A percentile compares a stretch with the other conserved stretches of the same genome.
Evolutionary conservation across 495 filamentous ascomycete species (phyloP).

Genomic region (Lasiosphaeria miniovina): DNA sequence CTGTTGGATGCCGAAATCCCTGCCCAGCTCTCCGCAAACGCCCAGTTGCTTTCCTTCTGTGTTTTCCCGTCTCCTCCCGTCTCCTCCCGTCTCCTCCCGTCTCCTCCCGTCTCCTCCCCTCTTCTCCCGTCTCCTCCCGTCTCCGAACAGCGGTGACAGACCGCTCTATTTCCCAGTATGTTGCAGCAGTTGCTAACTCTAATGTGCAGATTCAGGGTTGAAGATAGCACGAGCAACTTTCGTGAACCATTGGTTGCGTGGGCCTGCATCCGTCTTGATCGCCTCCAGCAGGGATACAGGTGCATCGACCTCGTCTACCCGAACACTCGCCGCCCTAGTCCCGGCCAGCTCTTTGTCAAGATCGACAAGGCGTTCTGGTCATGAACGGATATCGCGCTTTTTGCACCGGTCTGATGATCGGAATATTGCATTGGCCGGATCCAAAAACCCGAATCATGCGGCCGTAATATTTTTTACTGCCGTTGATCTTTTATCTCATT

Average conservation of each 20-base stretch:
- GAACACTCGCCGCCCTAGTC: constrained; percentile 33
- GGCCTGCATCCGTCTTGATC: constrained; percentile 86
- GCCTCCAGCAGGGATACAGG: constrained; percentile 71
- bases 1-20: neutral
- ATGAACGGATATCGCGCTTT: constrained; percentile 2
- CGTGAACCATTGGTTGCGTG: constrained; percentile 70
- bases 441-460: neutral
- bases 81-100: neutral
- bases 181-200: constrained; percentile 9
- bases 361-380: constrained; percentile 45
- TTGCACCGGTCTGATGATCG: neutral
- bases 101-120: neutral
- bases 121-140: neutral
- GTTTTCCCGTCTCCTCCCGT: neutral
- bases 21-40: neutral
- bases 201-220: constrained; percentile 68
- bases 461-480: neutral
- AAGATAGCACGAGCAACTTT: constrained; percentile 51
- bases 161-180: neutral
- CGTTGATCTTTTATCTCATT: neutral
- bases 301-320: constrained; percentile 68
- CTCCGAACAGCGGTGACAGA: neutral
- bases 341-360: constrained; percentile 67
- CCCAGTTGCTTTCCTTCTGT: neutral
- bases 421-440: neutral